Percentiles rank a stretch among this genome's conserved stretches.
phyloP scores from a whole-genome alignment of 139 green algal genomes.

The Asterochloris erici region DNA sequence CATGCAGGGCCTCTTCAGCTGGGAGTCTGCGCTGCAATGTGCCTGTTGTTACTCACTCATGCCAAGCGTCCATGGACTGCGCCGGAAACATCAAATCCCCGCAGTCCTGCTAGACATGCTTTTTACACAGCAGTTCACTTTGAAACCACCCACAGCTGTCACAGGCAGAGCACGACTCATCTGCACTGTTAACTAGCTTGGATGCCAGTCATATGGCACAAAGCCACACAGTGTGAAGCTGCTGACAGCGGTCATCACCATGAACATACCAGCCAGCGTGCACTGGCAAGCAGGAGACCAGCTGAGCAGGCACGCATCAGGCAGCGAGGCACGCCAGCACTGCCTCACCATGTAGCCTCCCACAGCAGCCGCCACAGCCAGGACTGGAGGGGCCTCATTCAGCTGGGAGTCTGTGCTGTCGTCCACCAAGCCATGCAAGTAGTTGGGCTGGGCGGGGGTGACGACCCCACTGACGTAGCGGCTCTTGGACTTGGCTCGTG shows the following conservation, averaged over 20 bases:
- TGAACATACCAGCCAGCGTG: not conserved
- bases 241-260: not conserved
- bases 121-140: no score
- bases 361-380: conserved; percentile 31
- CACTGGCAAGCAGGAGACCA: not conserved
- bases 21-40: no score
- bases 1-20: no score
- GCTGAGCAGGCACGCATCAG: not conserved
- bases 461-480: conserved; percentile 59
- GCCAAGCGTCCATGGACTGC: no score
- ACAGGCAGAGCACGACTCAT: no score
- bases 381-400: conserved; percentile 31
- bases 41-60: no score
- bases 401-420: conserved; percentile 14
- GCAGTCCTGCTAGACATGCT: no score
- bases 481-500: conserved; percentile 43
- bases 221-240: no score
- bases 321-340: not conserved
- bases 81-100: no score
- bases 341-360: conserved; percentile 43
- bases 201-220: no score
- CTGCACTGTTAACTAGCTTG: no score
- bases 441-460: conserved; percentile 51
- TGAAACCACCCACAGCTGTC: no score
- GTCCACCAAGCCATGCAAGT: conserved; percentile 46